These are phyloP conservation scores for Mycena rebaudengoi DNA, from an alignment of 768 basidiomycete species.

Conservation along the genomic window DNA sequence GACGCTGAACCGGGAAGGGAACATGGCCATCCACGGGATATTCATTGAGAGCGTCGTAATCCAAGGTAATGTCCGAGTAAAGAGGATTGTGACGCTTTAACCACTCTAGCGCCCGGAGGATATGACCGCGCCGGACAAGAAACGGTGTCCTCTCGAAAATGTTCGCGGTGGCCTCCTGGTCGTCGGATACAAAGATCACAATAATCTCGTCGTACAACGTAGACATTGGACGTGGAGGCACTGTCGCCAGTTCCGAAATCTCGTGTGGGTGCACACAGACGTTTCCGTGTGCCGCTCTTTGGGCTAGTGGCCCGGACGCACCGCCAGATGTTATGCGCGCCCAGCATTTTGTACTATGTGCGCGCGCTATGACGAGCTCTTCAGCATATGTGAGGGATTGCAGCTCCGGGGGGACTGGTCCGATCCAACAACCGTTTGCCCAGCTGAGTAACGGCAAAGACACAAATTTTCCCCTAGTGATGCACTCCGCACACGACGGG, in stretches of 20 bases:
- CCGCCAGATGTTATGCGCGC: too few relatives aligned
- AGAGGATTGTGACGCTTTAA: not conserved
- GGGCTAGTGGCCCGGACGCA: too few relatives aligned
- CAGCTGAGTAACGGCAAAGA: not conserved
- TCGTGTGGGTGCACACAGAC: constrained; percentile 21
- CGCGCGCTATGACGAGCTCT: too few relatives aligned
- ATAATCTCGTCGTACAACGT: constrained; percentile 15
- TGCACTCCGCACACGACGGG: not conserved
- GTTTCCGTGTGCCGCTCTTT: constrained; percentile 7
- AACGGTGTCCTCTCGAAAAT: constrained; percentile 11
- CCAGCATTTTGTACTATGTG: too few relatives aligned
- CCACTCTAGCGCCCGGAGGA: not conserved
- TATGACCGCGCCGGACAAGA: too few relatives aligned
- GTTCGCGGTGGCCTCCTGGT: not conserved
- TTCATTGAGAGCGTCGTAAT: not conserved
- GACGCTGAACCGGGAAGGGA: not conserved
- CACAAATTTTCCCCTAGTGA: not conserved
- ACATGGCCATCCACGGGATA: not conserved
- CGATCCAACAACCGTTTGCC: too few relatives aligned
- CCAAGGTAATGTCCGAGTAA: not conserved
- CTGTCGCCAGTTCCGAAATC: not conserved
- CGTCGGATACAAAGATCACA: too few relatives aligned
- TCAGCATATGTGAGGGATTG: too few relatives aligned
- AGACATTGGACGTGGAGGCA: constrained; percentile 14
- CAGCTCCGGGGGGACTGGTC: too few relatives aligned